Evolutionary conservation across 2,329 filamentous ascomycete species (phyloP).

Genomic region (Polytolypa hystricis): DNA sequence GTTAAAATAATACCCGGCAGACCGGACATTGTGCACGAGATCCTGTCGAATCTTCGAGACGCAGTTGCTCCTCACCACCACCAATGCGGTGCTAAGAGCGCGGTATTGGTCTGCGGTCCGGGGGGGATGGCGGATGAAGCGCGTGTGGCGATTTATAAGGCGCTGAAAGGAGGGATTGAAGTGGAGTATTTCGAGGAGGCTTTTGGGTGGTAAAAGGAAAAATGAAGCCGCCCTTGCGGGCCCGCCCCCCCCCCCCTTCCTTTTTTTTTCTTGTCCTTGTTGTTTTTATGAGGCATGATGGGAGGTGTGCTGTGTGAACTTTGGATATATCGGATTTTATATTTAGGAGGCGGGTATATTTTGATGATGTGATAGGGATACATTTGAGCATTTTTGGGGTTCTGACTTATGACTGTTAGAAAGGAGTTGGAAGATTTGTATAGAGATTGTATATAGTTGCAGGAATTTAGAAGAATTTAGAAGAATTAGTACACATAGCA

Average conservation of each 20-base stretch:
- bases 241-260: neutral
- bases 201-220: constrained; percentile 27
- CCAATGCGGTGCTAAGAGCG: constrained; percentile 16
- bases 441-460: no score
- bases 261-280: neutral
- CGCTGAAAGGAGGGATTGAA: constrained; percentile 17
- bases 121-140: constrained; percentile 33
- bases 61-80: constrained; percentile 10
- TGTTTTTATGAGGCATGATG: neutral
- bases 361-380: neutral
- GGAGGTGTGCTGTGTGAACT: neutral
- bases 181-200: constrained; percentile 37
- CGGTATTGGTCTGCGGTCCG: constrained; percentile 32
- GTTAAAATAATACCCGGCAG: constrained; percentile 20
- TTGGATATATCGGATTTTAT: neutral
- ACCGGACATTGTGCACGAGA: constrained; percentile 20
- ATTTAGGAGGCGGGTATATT: neutral
- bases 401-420: no score
- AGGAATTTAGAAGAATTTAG: no score
- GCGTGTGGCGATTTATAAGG: constrained; percentile 25
- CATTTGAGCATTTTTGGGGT: no score
- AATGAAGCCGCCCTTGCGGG: no score
- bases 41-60: constrained; percentile 16
- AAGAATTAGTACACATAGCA: no score
- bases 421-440: no score